phyloP scores from a whole-genome alignment of 2,329 filamentous ascomycete species.

The Pseudopithomyces chartarum region DNA sequence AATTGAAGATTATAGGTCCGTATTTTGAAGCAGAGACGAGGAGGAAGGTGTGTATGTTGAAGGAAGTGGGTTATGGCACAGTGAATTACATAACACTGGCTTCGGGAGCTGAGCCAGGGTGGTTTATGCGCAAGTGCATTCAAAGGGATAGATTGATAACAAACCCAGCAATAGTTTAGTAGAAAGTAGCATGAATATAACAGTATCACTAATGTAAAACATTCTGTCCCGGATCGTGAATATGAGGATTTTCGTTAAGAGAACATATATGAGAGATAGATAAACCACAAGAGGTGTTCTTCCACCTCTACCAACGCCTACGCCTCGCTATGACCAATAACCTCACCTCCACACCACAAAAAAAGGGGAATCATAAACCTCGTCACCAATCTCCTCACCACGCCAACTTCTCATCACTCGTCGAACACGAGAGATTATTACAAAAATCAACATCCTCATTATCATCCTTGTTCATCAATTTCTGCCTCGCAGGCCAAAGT shows the following conservation, averaged over 20 bases:
- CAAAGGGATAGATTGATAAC: too few species aligned
- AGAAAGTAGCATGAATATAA: too few species aligned
- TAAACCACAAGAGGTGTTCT: neutral
- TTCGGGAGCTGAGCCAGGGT: too few species aligned
- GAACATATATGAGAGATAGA: neutral
- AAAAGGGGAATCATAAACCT: neutral
- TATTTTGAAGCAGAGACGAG: too few species aligned
- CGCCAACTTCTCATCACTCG: conserved; percentile 2
- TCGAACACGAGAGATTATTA: conserved; percentile 8
- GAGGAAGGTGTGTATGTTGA: too few species aligned
- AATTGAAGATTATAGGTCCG: too few species aligned
- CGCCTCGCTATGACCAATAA: conserved; percentile 5
- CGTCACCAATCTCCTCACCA: conserved; percentile 4
- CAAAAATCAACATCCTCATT: conserved; percentile 49
- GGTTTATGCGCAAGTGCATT: too few species aligned
- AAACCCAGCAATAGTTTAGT: too few species aligned
- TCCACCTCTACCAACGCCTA: neutral
- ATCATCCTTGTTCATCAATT: conserved; percentile 43
- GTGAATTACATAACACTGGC: too few species aligned
- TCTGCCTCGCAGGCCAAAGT: conserved; percentile 43
- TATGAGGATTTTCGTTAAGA: neutral
- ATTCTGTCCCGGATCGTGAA: neutral
- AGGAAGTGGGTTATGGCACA: too few species aligned
- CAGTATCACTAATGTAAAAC: too few species aligned
- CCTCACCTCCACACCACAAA: neutral